Evolutionary conservation across 1,284 basidiomycete species (phyloP).

Genomic region (Rhodotorula sp.): DNA sequence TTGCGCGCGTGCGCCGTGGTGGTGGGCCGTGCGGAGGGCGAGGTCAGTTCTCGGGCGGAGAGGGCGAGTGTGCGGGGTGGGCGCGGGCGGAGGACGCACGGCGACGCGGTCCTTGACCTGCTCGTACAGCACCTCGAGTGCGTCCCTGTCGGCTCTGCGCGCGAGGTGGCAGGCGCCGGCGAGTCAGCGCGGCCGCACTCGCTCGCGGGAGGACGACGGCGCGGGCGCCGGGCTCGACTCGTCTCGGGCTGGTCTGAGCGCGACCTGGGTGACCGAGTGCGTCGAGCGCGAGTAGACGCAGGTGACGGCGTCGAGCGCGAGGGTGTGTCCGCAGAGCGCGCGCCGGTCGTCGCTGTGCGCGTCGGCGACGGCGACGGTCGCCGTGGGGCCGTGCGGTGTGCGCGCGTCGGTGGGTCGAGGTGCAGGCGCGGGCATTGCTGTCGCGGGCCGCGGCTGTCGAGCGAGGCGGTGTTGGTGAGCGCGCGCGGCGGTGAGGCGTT

Average conservation of each 20-base stretch:
- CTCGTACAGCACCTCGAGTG: neutral
- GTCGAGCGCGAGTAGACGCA: neutral
- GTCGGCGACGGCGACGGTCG: neutral
- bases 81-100: neutral
- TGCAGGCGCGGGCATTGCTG: neutral
- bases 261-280: constrained; percentile 1
- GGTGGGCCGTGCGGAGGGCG: too few relatives aligned
- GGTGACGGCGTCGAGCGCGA: neutral
- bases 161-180: too few relatives aligned
- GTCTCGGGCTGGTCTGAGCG: neutral
- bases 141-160: neutral
- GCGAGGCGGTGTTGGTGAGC: neutral
- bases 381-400: neutral
- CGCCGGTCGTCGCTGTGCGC: neutral
- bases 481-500: too few relatives aligned
- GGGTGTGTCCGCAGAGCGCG: neutral
- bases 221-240: neutral
- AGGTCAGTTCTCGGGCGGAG: neutral
- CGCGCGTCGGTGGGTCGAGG: neutral
- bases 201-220: neutral
- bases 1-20: too few relatives aligned
- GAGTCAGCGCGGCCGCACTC: too few relatives aligned
- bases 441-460: neutral
- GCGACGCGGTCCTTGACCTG: constrained; percentile 8
- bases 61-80: neutral